Conservation (phyloP, 371 early-diverging fungal genomes). For the Zychaea mexicana region DNA sequence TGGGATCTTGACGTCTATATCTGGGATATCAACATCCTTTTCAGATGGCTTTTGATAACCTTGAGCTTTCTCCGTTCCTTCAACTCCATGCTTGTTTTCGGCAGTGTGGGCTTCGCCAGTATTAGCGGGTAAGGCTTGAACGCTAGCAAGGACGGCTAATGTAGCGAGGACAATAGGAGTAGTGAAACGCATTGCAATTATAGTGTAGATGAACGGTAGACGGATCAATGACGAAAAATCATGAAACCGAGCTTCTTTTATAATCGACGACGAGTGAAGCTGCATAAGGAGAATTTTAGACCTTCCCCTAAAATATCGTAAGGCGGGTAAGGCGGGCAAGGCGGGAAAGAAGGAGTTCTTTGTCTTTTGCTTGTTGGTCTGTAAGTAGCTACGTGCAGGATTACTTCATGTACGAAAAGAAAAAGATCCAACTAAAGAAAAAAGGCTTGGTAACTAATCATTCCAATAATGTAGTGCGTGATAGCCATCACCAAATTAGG, state of each 20-base stretch:
- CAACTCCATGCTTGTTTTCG: not conserved
- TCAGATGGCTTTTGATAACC: not conserved
- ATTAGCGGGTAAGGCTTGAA: not conserved
- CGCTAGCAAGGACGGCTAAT: not conserved
- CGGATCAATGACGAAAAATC: not conserved
- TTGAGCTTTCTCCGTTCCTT: not conserved
- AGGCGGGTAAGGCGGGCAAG: too few species aligned
- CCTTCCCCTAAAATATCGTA: too few species aligned
- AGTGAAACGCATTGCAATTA: not conserved
- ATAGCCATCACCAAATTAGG: too few species aligned
- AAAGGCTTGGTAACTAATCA: too few species aligned
- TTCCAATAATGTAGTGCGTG: too few species aligned
- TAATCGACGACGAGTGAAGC: too few species aligned
- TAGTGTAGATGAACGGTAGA: not conserved
- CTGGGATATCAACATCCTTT: not conserved
- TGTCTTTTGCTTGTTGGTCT: too few species aligned
- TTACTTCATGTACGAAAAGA: too few species aligned
- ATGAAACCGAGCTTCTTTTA: not conserved
- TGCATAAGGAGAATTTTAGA: too few species aligned
- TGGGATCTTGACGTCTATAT: not conserved
- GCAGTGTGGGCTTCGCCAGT: not conserved
- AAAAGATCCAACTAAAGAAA: too few species aligned
- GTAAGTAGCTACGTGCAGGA: too few species aligned
- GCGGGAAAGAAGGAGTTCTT: too few species aligned
- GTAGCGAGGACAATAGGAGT: conserved; percentile 1